Evolutionary conservation across 2,329 filamentous ascomycete species (phyloP).

Genomic region (Dactylellina leptospora): DNA sequence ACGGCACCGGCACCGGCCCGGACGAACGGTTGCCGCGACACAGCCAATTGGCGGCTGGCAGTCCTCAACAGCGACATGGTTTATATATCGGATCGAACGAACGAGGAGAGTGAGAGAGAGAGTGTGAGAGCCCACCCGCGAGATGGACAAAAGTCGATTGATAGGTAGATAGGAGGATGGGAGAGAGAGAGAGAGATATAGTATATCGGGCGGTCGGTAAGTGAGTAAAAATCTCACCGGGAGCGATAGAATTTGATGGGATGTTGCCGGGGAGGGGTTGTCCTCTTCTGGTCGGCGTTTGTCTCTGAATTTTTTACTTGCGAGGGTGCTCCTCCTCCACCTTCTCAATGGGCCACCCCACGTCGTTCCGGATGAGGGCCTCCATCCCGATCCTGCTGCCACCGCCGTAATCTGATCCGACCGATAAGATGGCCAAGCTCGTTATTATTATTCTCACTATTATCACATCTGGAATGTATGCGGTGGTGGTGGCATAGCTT

Average conservation of each 20-base stretch:
- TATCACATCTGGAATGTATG: too few species aligned
- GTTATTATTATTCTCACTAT: too few species aligned
- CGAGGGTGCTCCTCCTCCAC: too few species aligned
- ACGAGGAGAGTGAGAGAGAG: slow-evolving; percentile 3
- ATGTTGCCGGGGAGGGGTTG: slow-evolving; percentile 7
- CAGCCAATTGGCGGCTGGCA: slow-evolving; percentile 45
- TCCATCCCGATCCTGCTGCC: slow-evolving; percentile 15
- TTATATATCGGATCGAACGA: slow-evolving; percentile 5
- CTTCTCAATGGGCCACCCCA: slow-evolving; percentile 31
- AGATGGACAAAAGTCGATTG: slow-evolving; percentile 8
- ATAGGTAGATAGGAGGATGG: background rate
- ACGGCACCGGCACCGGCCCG: slow-evolving; percentile 43
- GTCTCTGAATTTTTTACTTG: slow-evolving; percentile 36
- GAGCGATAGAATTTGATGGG: slow-evolving; percentile 17
- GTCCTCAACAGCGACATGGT: slow-evolving; percentile 47
- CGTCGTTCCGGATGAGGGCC: slow-evolving; percentile 20
- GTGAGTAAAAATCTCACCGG: slow-evolving; percentile 6
- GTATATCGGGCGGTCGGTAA: too few species aligned
- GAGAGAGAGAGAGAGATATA: background rate
- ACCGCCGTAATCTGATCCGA: slow-evolving; percentile 51
- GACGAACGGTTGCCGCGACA: slow-evolving; percentile 50
- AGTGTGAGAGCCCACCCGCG: slow-evolving; percentile 3
- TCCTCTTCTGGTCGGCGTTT: slow-evolving; percentile 25
- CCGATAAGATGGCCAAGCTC: slow-evolving; percentile 52
- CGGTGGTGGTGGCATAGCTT: too few species aligned